Evolutionary conservation across 352 stramenopile species (phyloP).

Genomic region (Globisporangium rhizosaccharum): DNA sequence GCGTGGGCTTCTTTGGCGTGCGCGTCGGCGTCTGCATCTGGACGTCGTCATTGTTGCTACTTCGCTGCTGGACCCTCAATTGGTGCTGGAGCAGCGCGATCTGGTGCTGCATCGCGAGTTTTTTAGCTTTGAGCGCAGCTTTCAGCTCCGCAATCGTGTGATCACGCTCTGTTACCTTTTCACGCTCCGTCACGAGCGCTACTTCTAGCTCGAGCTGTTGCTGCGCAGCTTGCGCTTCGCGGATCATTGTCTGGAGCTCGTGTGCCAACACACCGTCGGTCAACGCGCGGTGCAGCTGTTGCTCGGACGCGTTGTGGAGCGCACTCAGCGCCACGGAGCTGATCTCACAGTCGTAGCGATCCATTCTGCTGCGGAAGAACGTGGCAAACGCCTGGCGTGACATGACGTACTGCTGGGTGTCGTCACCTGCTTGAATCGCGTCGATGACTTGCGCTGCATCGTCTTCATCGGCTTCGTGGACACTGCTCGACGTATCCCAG

Average conservation of each 20-base stretch:
- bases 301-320: slow-evolving; percentile 71
- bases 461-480: slow-evolving; percentile 27
- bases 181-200: slow-evolving; percentile 38
- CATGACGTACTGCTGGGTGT: slow-evolving; percentile 58
- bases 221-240: slow-evolving; percentile 41
- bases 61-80: slow-evolving; percentile 18
- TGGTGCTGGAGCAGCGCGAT: slow-evolving; percentile 50
- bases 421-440: slow-evolving; percentile 14
- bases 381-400: slow-evolving; percentile 50
- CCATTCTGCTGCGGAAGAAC: slow-evolving; percentile 37
- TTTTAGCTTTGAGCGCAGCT: slow-evolving; percentile 52
- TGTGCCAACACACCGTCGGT: slow-evolving; percentile 53
- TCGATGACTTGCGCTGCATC: slow-evolving; percentile 18
- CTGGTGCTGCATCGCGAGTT: slow-evolving; percentile 62
- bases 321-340: slow-evolving; percentile 66
- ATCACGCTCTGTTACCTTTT: slow-evolving; percentile 59
- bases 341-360: slow-evolving; percentile 35
- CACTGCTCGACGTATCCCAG: slow-evolving; percentile 33
- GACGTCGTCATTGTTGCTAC: slow-evolving; percentile 24
- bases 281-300: slow-evolving; percentile 56
- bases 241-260: slow-evolving; percentile 25
- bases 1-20: slow-evolving; percentile 28
- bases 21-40: slow-evolving; percentile 24
- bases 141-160: slow-evolving; percentile 52
- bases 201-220: slow-evolving; percentile 28